Conservation (phyloP, 2,329 filamentous ascomycete genomes). For the Talaromyces pinophilus region DNA sequence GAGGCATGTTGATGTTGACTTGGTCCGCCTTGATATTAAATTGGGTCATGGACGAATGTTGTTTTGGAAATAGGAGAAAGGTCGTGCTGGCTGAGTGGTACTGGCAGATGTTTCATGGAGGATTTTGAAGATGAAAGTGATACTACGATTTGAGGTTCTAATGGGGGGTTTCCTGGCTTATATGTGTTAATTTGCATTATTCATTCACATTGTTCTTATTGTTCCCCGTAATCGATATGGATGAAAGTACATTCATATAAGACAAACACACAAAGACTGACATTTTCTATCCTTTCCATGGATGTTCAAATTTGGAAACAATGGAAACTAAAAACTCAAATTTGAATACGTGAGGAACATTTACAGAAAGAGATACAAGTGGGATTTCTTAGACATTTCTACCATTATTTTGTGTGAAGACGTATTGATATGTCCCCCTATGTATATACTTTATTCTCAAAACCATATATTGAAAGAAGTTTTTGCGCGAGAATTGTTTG, state of each 20-base stretch:
- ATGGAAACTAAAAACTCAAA: background rate
- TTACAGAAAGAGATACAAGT: background rate
- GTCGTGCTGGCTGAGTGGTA: background rate
- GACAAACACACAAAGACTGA: background rate
- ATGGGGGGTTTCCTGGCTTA: background rate
- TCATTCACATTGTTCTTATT: background rate
- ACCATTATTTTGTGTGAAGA: background rate
- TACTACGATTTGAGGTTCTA: background rate
- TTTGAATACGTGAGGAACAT: too few relatives aligned
- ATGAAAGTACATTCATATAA: background rate
- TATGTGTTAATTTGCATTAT: background rate
- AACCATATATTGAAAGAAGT: background rate
- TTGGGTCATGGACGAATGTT: background rate
- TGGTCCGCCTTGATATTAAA: background rate
- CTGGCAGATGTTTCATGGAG: background rate
- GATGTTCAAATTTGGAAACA: background rate
- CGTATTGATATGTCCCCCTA: background rate
- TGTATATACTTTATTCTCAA: background rate
- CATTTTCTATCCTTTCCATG: background rate
- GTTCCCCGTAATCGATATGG: background rate
- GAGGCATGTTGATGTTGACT: conserved; percentile 19
- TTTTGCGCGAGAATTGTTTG: background rate
- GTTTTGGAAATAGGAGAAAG: too few relatives aligned
- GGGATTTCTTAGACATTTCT: background rate
- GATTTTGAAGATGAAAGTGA: background rate